Conservation (phyloP, 2,329 filamentous ascomycete genomes). For the Mycosphaerelloides madeirae region DNA sequence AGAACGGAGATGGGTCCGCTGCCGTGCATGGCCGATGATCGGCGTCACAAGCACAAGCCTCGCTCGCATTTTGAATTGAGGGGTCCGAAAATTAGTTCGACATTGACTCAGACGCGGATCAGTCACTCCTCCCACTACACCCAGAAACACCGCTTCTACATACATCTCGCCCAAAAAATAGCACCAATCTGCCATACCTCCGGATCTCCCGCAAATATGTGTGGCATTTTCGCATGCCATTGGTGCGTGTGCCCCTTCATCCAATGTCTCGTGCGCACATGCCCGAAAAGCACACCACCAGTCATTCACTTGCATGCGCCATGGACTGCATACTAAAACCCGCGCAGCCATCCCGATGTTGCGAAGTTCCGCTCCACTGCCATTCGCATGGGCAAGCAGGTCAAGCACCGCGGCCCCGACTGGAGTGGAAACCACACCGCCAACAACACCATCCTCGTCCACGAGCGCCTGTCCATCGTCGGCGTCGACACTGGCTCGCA, state of each 20-base stretch:
- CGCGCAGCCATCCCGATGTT: constrained; percentile 75
- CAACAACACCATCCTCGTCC: constrained; percentile 93
- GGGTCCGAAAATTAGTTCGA: too few relatives aligned
- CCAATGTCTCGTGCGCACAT: constrained; percentile 38
- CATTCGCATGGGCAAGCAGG: constrained; percentile 88
- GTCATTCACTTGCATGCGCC: constrained; percentile 10
- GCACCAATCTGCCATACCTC: too few relatives aligned
- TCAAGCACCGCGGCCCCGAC: constrained; percentile 94
- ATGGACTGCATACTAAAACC: constrained; percentile 5
- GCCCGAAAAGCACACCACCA: too few relatives aligned
- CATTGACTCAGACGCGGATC: neutral
- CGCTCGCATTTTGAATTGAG: too few relatives aligned
- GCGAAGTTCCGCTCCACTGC: constrained; percentile 94
- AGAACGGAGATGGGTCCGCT: too few relatives aligned
- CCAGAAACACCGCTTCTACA: too few relatives aligned
- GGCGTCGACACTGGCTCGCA: constrained; percentile 96
- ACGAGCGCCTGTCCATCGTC: constrained; percentile 96
- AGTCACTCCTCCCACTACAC: too few relatives aligned
- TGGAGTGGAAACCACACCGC: constrained; percentile 87
- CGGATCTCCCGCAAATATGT: constrained; percentile 59
- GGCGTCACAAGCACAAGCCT: too few relatives aligned
- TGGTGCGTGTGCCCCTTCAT: constrained; percentile 71
- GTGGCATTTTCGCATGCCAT: constrained; percentile 96
- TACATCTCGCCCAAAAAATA: too few relatives aligned
- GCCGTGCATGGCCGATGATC: too few relatives aligned